A percentile compares a stretch with the other conserved stretches of the same genome.
Evolutionary conservation across 768 basidiomycete genomes (phyloP).

Genomic region (Amanita brunnescens): DNA sequence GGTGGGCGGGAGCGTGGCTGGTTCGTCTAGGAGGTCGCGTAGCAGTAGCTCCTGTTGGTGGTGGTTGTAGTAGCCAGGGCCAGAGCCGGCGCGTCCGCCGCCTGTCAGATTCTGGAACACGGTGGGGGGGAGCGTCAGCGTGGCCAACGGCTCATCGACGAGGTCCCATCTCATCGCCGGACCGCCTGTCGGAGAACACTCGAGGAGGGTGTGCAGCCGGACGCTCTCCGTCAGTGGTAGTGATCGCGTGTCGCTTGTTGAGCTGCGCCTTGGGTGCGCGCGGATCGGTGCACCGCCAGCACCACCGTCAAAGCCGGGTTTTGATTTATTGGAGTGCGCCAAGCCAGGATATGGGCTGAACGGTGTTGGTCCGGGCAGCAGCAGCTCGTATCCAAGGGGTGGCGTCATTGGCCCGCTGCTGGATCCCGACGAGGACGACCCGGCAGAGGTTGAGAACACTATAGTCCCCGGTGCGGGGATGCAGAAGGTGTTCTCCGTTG

Average conservation of each 20-base stretch:
- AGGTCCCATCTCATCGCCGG: background rate
- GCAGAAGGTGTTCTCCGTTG: background rate
- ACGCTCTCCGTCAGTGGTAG: background rate
- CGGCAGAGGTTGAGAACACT: background rate
- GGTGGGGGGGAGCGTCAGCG: slow-evolving; percentile 13
- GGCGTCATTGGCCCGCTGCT: background rate
- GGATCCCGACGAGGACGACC: background rate
- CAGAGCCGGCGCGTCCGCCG: too few species aligned
- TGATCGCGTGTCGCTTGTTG: too few species aligned
- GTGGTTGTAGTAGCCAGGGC: background rate
- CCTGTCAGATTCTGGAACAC: too few species aligned
- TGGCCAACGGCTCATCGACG: background rate
- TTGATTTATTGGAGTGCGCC: too few species aligned
- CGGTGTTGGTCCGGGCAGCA: background rate
- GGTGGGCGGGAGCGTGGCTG: slow-evolving; percentile 28
- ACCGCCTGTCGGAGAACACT: background rate
- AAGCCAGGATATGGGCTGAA: too few species aligned
- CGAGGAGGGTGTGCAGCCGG: background rate
- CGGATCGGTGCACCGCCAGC: background rate
- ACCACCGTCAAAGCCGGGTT: background rate
- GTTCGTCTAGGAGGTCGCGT: slow-evolving; percentile 16
- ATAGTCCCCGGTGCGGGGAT: background rate
- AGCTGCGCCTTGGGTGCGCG: background rate
- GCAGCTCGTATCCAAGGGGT: background rate
- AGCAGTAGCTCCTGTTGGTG: background rate